Base-by-base conservation (phyloP, 257 asterid genomes). In the Parsonsia alboflavescens region DNA sequence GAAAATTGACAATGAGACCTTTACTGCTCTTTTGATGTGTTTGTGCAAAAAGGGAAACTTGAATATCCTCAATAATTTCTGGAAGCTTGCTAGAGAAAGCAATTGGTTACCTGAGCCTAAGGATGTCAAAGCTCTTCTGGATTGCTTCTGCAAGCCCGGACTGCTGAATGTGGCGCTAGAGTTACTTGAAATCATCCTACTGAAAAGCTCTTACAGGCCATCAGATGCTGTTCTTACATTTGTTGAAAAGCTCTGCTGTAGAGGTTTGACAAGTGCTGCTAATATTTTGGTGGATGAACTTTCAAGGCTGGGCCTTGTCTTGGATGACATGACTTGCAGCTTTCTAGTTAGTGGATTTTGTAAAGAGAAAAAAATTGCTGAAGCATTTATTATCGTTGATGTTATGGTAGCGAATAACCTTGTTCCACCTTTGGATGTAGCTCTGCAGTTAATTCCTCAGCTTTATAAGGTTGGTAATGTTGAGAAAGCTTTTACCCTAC, bases 21-120 rank as follows among this genome's bases (percentile, higher is more conserved):
- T 77, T 77, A 75, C 94, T 61, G 79, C 85, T 59, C 77, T 90
- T 58, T 73, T 92, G 78, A 52, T 79, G 59, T 80, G 82, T 63
- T 71, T 77, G 68, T 86, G 96, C 88, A 88, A 82, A 77, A 89
- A 80, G 72, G 83, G 87, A 46, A 88, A 90, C 78, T 65, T 84
- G 82, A 81, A 63, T 78, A 78, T 87, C 84, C 81, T 92, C 77
- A 72, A 6, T 42, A 46, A 80, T 72, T 85, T 64, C 79, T 80
- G 78, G 80, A 76, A 74, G 44, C 84, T 89, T 41, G 91, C 92
- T n/a, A 63, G 48, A 21, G 79, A 73, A 74, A 74, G 80, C 80
- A 86, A 85, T 41, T 95, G 99, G 99, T 80, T 78, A 4, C 96
- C 96, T 41, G 82, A 79, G 22, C 77, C 65, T 65, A 86, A 87